Evolutionary conservation across 164 flowering plant species (phyloP).

Genomic region (Aristolochia californica): DNA sequence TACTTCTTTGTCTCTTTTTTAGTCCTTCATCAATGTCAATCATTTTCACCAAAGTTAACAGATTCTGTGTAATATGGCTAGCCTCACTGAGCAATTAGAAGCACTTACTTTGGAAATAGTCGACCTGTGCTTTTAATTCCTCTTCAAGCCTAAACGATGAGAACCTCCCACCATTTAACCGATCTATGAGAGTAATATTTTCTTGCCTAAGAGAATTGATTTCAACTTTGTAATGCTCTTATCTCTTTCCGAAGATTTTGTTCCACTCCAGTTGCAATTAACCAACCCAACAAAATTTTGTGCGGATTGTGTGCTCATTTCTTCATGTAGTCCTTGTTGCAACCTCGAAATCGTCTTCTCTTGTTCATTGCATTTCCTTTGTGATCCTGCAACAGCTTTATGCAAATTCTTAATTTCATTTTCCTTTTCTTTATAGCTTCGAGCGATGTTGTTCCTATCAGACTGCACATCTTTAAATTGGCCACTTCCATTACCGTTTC

Average conservation of each 20-base stretch:
- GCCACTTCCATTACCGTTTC: slow-evolving; percentile 83
- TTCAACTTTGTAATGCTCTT: slow-evolving; percentile 54
- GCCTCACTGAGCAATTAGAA: slow-evolving; percentile 47
- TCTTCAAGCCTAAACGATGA: slow-evolving; percentile 26
- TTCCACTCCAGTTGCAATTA: slow-evolving; percentile 68
- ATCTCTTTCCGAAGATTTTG: slow-evolving; percentile 64
- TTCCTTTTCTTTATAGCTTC: slow-evolving; percentile 59
- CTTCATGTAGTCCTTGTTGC: slow-evolving; percentile 43
- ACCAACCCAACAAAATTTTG: slow-evolving; percentile 33
- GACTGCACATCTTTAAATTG: slow-evolving; percentile 34
- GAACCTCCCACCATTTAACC: slow-evolving; percentile 40
- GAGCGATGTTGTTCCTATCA: slow-evolving; percentile 39
- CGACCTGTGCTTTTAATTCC: slow-evolving; percentile 21
- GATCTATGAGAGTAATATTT: slow-evolving; percentile 53
- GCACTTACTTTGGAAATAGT: slow-evolving; percentile 55
- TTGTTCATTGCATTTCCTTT: slow-evolving; percentile 70
- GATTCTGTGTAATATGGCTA: slow-evolving; percentile 36
- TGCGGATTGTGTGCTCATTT: slow-evolving; percentile 26
- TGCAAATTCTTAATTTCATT: slow-evolving; percentile 69
- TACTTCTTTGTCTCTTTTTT: slow-evolving; percentile 17
- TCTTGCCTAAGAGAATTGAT: slow-evolving; percentile 73
- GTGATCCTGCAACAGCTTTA: slow-evolving; percentile 48
- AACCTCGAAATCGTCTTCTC: slow-evolving; percentile 74
- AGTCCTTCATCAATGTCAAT: slow-evolving; percentile 9
- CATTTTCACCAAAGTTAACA: slow-evolving; percentile 42